Percentiles rank a stretch among this genome's conserved stretches.
These are phyloP conservation scores for Penicillium steckii DNA, from an alignment of 495 filamentous ascomycete species.

Conservation along the genomic window DNA sequence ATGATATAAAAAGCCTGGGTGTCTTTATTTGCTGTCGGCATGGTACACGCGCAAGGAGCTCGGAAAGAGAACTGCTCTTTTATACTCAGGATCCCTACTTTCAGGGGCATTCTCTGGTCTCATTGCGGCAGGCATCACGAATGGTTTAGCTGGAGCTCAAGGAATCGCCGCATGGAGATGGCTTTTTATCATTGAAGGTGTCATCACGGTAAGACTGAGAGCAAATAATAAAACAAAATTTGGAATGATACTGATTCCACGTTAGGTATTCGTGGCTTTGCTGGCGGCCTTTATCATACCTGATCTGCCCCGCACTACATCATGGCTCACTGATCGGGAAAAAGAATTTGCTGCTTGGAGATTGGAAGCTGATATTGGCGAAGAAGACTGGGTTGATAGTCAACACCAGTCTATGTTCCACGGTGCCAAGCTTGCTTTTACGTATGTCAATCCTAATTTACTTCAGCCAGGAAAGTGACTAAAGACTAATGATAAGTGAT, in stretches of 20 bases:
- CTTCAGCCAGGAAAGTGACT: background rate
- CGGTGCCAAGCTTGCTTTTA: slow-evolving; percentile 63
- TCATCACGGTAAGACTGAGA: slow-evolving; percentile 26
- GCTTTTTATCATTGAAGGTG: slow-evolving; percentile 42
- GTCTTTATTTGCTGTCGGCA: slow-evolving; percentile 41
- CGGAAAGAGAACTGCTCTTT: slow-evolving; percentile 21
- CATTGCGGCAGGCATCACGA: slow-evolving; percentile 24
- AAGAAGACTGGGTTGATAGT: slow-evolving; percentile 63
- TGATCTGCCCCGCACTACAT: slow-evolving; percentile 69
- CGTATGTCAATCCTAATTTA: slow-evolving; percentile 37
- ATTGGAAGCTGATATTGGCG: slow-evolving; percentile 69
- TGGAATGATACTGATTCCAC: background rate
- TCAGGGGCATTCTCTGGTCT: slow-evolving; percentile 29
- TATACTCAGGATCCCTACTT: slow-evolving; percentile 24
- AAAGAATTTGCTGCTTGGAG: slow-evolving; percentile 62
- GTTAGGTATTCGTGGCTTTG: slow-evolving; percentile 40
- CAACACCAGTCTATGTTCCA: slow-evolving; percentile 59
- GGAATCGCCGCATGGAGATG: slow-evolving; percentile 31
- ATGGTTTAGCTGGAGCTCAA: slow-evolving; percentile 14
- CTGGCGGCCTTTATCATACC: slow-evolving; percentile 61
- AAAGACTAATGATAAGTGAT: slow-evolving; percentile 36
- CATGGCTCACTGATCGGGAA: slow-evolving; percentile 66
- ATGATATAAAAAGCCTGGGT: slow-evolving; percentile 29
- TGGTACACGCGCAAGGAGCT: slow-evolving; percentile 49
- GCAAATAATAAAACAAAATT: background rate